These are phyloP conservation scores for Zychaea mexicana DNA, from an alignment of 371 early-diverging fungal species.

Conservation along the genomic window DNA sequence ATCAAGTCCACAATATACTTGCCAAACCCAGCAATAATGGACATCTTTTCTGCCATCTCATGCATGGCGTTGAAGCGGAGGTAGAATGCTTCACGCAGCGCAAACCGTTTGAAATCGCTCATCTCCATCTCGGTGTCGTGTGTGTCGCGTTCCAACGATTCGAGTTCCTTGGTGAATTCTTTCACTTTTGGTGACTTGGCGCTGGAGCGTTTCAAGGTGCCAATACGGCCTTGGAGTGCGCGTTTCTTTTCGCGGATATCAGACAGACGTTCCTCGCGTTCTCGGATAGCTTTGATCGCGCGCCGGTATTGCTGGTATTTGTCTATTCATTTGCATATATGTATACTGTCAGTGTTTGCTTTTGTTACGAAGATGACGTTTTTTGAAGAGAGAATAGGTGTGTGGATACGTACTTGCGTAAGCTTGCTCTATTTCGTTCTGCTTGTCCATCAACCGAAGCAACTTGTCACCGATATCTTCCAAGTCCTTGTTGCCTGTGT, in stretches of 20 bases:
- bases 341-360: too few species aligned
- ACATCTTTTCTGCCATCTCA: constrained; percentile 47
- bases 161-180: constrained; percentile 41
- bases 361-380: too few species aligned
- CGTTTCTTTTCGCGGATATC: constrained; percentile 50
- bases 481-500: constrained; percentile 33
- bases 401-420: constrained; percentile 32
- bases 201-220: constrained; percentile 28
- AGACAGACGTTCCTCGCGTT: constrained; percentile 42
- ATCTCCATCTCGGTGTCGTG: constrained; percentile 46
- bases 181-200: constrained; percentile 34
- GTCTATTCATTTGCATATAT: constrained; percentile 12
- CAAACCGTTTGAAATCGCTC: constrained; percentile 53
- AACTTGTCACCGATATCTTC: constrained; percentile 46
- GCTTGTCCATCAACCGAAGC: constrained; percentile 31
- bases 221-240: constrained; percentile 35
- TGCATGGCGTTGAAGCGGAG: constrained; percentile 50
- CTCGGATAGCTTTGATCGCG: constrained; percentile 48
- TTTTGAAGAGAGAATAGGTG: not conserved
- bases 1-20: constrained; percentile 50
- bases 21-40: constrained; percentile 52
- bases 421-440: constrained; percentile 37
- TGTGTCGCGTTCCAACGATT: constrained; percentile 41
- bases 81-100: constrained; percentile 51
- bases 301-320: constrained; percentile 48